Evolutionary conservation across 495 filamentous ascomycete species (phyloP).

Genomic region (Sphaerosporella brunnea): DNA sequence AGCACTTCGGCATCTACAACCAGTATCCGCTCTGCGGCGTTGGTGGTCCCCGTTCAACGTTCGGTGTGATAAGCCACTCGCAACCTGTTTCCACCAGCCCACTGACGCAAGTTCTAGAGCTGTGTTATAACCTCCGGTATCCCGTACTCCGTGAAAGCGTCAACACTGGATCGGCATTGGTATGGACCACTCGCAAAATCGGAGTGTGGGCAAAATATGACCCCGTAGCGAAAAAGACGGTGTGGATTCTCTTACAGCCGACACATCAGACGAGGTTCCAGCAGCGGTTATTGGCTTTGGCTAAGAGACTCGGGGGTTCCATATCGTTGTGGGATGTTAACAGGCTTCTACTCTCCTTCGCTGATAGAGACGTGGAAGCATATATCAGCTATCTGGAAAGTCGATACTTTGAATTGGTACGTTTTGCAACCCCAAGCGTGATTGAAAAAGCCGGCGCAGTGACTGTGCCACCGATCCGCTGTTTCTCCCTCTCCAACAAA

Average conservation of each 20-base stretch:
- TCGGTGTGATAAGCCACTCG: background rate
- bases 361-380: slow-evolving; percentile 16
- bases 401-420: too few relatives aligned
- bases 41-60: background rate
- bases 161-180: background rate
- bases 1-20: slow-evolving; percentile 7
- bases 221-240: background rate
- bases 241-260: slow-evolving; percentile 13
- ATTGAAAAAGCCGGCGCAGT: too few relatives aligned
- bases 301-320: background rate
- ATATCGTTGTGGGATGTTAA: slow-evolving; percentile 17
- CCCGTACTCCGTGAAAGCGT: background rate
- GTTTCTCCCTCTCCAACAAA: too few relatives aligned
- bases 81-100: background rate
- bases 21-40: slow-evolving; percentile 1
- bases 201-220: slow-evolving; percentile 10
- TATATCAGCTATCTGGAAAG: slow-evolving; percentile 21
- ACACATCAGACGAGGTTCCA: background rate
- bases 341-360: slow-evolving; percentile 10
- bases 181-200: slow-evolving; percentile 7
- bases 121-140: slow-evolving; percentile 13
- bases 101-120: slow-evolving; percentile 2
- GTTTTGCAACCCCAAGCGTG: too few relatives aligned
- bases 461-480: too few relatives aligned
- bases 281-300: background rate